A percentile compares a stretch with the other conserved stretches of the same genome.
phyloP scores from a whole-genome alignment of 495 filamentous ascomycete genomes.

The Xylaria intraflava region DNA sequence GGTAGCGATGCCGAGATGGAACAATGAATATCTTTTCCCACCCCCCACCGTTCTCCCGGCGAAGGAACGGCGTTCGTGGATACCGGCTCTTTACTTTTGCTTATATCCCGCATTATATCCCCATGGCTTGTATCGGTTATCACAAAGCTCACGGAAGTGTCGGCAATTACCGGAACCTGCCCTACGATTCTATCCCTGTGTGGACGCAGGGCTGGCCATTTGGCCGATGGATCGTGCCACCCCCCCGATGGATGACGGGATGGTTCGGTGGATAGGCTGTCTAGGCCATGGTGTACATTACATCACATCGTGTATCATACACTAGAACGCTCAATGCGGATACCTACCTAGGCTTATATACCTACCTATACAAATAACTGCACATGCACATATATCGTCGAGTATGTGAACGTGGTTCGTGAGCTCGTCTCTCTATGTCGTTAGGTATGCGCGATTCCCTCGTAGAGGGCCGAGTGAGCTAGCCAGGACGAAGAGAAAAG shows the following conservation, averaged over 20 bases:
- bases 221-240: too few species aligned
- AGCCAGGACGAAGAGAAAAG: too few species aligned
- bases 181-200: background rate
- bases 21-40: background rate
- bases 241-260: background rate
- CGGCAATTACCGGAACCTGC: background rate
- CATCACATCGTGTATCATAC: background rate
- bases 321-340: background rate
- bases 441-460: too few species aligned
- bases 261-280: background rate
- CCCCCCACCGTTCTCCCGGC: background rate
- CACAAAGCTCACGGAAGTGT: too few species aligned
- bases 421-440: too few species aligned
- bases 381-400: too few species aligned
- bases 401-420: too few species aligned
- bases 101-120: background rate
- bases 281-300: background rate
- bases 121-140: background rate
- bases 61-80: background rate
- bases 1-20: conserved; percentile 22
- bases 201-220: too few species aligned
- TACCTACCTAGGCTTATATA: too few species aligned
- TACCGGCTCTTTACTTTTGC: background rate
- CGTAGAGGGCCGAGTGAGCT: too few species aligned
- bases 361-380: too few species aligned